These are phyloP conservation scores for Cenococcum geophilum DNA, from an alignment of 495 filamentous ascomycete genomes.

Conservation along the genomic window DNA sequence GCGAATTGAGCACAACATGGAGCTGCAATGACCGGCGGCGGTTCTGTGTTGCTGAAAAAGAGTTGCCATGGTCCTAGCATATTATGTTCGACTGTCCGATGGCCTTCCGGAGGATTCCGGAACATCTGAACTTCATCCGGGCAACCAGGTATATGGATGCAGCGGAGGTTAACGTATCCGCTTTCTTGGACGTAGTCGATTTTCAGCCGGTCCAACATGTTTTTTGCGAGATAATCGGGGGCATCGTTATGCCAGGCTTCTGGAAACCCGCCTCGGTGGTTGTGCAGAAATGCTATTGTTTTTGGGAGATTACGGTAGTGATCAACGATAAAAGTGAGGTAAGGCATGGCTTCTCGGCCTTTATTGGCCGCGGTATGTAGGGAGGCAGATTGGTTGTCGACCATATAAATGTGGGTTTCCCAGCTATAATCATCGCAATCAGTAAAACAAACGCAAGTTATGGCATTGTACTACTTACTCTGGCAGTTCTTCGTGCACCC, in stretches of 20 bases:
- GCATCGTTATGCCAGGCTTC: conserved; percentile 45
- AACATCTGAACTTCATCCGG: conserved; percentile 36
- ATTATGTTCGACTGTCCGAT: conserved; percentile 34
- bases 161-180: conserved; percentile 50
- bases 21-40: conserved; percentile 47
- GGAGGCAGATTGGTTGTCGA: conserved; percentile 39
- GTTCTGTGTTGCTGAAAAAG: conserved; percentile 30
- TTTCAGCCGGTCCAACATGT: conserved; percentile 37
- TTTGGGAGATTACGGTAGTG: conserved; percentile 46
- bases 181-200: conserved; percentile 40
- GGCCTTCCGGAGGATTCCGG: conserved; percentile 34
- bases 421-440: background rate
- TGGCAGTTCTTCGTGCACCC: background rate
- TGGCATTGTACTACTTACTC: background rate
- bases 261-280: conserved; percentile 42
- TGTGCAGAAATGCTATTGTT: conserved; percentile 47
- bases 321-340: conserved; percentile 49
- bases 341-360: conserved; percentile 54
- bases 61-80: conserved; percentile 20
- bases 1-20: conserved; percentile 70
- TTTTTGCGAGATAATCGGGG: conserved; percentile 33
- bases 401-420: conserved; percentile 41
- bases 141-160: conserved; percentile 45
- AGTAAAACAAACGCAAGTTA: background rate
- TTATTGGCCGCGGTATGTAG: conserved; percentile 50